Evolutionary conservation across 176 grass and related monocot genomes (phyloP), one percentile per base, ranked within the genome.

Genomic region (Cocos nucifera): DNA sequence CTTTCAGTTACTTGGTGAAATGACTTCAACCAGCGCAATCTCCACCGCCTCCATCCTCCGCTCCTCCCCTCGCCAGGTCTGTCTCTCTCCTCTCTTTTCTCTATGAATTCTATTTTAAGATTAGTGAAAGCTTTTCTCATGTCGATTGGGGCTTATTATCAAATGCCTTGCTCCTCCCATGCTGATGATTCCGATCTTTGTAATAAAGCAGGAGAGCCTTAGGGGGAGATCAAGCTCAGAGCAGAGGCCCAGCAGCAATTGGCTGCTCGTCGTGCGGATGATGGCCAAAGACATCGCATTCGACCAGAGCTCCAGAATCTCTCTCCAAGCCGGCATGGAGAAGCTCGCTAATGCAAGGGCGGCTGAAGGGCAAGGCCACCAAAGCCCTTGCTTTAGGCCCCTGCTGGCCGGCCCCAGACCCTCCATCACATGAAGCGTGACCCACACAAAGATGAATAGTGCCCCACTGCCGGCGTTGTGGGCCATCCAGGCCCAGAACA

Each of bases 1-100:
- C n/a, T n/a, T n/a, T n/a, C n/a, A n/a, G n/a, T n/a, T n/a, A n/a
- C n/a, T n/a, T n/a, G n/a, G n/a, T n/a, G n/a, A n/a, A n/a, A n/a
- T n/a, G n/a, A n/a, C n/a, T n/a, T 50, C 56, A 20, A 56, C 68
- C 22, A 70, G 60, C 39, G 56, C 68, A 4, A 48, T 70, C 68
- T 51, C 56, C 67, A 59, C 55, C 39, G 56, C 67, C 8, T 58
- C 68, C 56, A 60, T 60, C 18, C 29, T 69, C 32, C 9, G 56
- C 48, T 56, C 65, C 26, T 69, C 53, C 18, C 53, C 29, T 56
- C 28, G n/a, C 28, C 65, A 69, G 53, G 65, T 56, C 26, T n/a
- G 24, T 19, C 51, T 51, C 24, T 53, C 5, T 16, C 44, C 5
- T 28, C 18, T 66, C 50, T 25, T 15, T 48, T 50, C 19, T 22